phyloP scores from a whole-genome alignment of 1,139 yeast species.

The Tardiomyces blankii region DNA sequence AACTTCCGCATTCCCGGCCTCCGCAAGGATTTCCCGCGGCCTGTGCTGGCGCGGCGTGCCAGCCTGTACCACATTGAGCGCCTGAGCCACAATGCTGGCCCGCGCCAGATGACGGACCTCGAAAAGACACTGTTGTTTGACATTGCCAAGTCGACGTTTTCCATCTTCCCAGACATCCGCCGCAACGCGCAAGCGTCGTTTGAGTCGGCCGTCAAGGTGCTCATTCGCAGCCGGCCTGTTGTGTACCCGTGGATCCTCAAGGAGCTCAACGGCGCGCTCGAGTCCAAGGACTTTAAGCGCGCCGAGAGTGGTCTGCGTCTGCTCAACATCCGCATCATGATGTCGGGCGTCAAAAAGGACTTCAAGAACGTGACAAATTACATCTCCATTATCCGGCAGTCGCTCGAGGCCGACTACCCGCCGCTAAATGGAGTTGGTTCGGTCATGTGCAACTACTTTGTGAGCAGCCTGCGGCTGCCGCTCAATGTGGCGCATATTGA shows the following conservation, averaged over 20 bases:
- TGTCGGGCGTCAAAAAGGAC: constrained; percentile 47
- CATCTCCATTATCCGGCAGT: constrained; percentile 39
- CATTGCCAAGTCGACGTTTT: constrained; percentile 55
- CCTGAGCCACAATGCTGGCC: constrained; percentile 62
- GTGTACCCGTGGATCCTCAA: constrained; percentile 33
- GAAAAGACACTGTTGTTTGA: constrained; percentile 60
- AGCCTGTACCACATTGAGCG: constrained; percentile 71
- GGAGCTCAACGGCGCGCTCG: constrained; percentile 42
- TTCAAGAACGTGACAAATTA: constrained; percentile 40
- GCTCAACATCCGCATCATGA: constrained; percentile 21
- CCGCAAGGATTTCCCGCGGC: constrained; percentile 67
- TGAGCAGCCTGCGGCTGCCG: constrained; percentile 23
- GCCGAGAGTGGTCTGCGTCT: constrained; percentile 57
- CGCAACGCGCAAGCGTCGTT: constrained; percentile 62
- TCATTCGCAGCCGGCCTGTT: constrained; percentile 47
- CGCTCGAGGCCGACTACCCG: constrained; percentile 49
- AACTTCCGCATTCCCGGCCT: constrained; percentile 39
- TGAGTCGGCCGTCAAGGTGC: constrained; percentile 59
- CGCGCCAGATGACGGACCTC: constrained; percentile 55
- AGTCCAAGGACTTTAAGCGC: constrained; percentile 40
- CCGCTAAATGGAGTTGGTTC: constrained; percentile 19
- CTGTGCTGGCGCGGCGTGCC: constrained; percentile 66
- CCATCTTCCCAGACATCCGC: constrained; percentile 61
- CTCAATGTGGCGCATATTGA: constrained; percentile 11
- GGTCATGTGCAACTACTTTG: constrained; percentile 35